Evolutionary conservation across 2,329 filamentous ascomycete species (phyloP).

Genomic region (Pseudocercospora musae): DNA sequence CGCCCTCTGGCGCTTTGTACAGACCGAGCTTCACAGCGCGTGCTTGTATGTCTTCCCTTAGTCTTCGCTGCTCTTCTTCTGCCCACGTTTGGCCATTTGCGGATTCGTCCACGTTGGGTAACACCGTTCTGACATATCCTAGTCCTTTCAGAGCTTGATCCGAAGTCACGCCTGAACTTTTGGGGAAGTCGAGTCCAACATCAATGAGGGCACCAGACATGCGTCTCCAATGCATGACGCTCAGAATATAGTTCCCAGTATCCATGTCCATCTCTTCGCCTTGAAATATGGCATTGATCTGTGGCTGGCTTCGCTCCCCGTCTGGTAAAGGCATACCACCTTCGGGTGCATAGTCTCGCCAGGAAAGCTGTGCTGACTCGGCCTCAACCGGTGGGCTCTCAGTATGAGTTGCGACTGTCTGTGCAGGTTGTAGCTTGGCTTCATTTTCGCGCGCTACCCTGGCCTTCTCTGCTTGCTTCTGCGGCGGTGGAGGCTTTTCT

Average conservation of each 20-base stretch:
- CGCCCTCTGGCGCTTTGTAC: slow-evolving; percentile 31
- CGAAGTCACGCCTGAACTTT: slow-evolving; percentile 23
- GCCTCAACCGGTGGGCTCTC: slow-evolving; percentile 21
- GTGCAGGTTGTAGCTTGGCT: slow-evolving; percentile 26
- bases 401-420: slow-evolving; percentile 28
- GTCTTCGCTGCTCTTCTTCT: slow-evolving; percentile 33
- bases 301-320: slow-evolving; percentile 29
- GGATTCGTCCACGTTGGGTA: slow-evolving; percentile 36
- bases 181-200: slow-evolving; percentile 33
- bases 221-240: slow-evolving; percentile 37
- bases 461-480: slow-evolving; percentile 1
- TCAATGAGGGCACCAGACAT: slow-evolving; percentile 39
- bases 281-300: slow-evolving; percentile 35
- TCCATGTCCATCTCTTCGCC: slow-evolving; percentile 30
- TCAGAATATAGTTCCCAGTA: slow-evolving; percentile 37
- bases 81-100: slow-evolving; percentile 34
- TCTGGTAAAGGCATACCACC: slow-evolving; percentile 36
- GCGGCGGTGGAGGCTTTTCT: neutral
- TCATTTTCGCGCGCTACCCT: slow-evolving; percentile 1
- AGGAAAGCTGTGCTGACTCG: slow-evolving; percentile 29
- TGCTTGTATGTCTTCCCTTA: slow-evolving; percentile 31
- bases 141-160: slow-evolving; percentile 33
- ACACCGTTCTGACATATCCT: slow-evolving; percentile 32
- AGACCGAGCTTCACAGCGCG: slow-evolving; percentile 35
- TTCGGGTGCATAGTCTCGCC: slow-evolving; percentile 38